phyloP scores from a whole-genome alignment of 2,329 filamentous ascomycete species.

The Madurella fahalii region DNA sequence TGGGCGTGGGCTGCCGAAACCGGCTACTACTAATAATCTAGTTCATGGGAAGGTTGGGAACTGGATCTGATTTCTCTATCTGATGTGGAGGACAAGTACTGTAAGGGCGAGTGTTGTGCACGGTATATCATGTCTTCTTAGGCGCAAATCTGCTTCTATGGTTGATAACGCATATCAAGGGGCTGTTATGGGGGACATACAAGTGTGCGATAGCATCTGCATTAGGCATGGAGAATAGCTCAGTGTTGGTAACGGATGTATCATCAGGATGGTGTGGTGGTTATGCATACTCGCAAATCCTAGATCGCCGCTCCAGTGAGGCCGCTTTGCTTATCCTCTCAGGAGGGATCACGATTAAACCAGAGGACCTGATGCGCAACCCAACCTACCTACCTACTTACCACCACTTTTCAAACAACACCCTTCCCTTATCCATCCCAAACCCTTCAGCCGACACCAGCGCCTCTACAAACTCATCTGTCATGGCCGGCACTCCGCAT shows the following conservation, averaged over 20 bases:
- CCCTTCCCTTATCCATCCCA: slow-evolving; percentile 27
- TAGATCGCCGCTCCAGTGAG: too few species aligned
- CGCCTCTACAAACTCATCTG: slow-evolving; percentile 57
- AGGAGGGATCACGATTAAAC: too few species aligned
- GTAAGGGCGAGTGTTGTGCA: background rate
- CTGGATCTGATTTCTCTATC: background rate
- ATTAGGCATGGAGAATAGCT: background rate
- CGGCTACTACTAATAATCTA: background rate
- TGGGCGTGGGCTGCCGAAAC: background rate
- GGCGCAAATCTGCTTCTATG: background rate
- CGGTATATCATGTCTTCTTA: background rate
- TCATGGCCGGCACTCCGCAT: slow-evolving; percentile 66
- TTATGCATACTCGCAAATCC: too few species aligned
- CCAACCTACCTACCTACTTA: slow-evolving; percentile 18
- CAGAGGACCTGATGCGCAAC: background rate
- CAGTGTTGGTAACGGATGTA: background rate
- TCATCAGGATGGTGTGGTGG: background rate
- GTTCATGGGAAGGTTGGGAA: background rate
- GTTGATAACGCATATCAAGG: background rate
- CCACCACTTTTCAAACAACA: slow-evolving; percentile 40
- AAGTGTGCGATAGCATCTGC: background rate
- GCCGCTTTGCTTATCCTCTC: too few species aligned
- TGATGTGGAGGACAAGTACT: background rate
- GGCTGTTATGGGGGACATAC: background rate
- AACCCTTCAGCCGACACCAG: slow-evolving; percentile 33